A percentile compares a stretch with the other conserved stretches of the same genome.
phyloP scores from a whole-genome alignment of 176 grass and related monocot species.

The Tillandsia leiboldiana region DNA sequence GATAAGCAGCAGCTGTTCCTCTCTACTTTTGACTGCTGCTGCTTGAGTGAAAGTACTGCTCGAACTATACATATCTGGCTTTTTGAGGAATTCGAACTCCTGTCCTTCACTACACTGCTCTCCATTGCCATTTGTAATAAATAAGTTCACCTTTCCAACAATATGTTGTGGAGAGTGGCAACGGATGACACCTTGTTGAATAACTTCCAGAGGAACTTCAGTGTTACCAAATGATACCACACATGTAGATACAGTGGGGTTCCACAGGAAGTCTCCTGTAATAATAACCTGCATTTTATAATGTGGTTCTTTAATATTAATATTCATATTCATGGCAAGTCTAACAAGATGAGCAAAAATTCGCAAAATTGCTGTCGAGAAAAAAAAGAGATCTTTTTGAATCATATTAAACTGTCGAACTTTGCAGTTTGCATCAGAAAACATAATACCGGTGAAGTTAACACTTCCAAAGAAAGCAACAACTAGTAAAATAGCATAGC shows the following conservation, averaged over 20 bases:
- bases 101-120: slow-evolving; percentile 48
- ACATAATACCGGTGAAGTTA: neutral
- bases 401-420: too few relatives aligned
- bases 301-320: slow-evolving; percentile 3
- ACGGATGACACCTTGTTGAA: slow-evolving; percentile 66
- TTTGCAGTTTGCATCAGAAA: neutral
- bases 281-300: slow-evolving; percentile 71
- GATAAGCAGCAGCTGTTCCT: slow-evolving; percentile 44
- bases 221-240: slow-evolving; percentile 51
- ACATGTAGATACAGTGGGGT: slow-evolving; percentile 31
- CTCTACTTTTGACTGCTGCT: slow-evolving; percentile 20
- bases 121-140: slow-evolving; percentile 41
- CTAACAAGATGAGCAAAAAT: neutral
- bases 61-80: slow-evolving; percentile 18
- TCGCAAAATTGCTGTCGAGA: neutral
- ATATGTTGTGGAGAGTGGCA: slow-evolving; percentile 44
- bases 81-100: slow-evolving; percentile 65
- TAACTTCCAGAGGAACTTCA: slow-evolving; percentile 56
- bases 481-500: neutral
- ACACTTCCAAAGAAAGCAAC: neutral
- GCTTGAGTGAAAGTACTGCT: neutral
- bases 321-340: neutral
- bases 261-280: slow-evolving; percentile 55
- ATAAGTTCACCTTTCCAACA: slow-evolving; percentile 66
- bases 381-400: neutral